phyloP scores from a whole-genome alignment of 2,329 filamentous ascomycete species.

The Aspergillus quadricinctus region DNA sequence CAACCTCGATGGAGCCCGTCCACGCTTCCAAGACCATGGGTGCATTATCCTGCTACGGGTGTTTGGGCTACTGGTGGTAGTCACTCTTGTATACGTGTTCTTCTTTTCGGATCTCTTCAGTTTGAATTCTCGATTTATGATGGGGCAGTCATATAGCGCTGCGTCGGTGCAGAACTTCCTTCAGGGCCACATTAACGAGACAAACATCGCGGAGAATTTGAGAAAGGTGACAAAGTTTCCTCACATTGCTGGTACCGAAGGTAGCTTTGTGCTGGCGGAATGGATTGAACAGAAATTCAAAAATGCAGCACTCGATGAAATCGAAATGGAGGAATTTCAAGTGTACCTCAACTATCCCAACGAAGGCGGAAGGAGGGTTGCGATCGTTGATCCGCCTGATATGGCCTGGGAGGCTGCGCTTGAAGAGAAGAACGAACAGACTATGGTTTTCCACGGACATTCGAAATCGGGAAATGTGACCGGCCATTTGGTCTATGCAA shows the following conservation, averaged over 20 bases:
- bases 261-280: conserved; percentile 78
- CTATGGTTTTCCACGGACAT: conserved; percentile 79
- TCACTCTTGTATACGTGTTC: conserved; percentile 75
- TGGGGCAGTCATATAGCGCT: conserved; percentile 72
- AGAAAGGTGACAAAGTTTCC: conserved; percentile 76
- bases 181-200: conserved; percentile 66
- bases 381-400: conserved; percentile 69
- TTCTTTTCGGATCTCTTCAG: conserved; percentile 82
- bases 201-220: conserved; percentile 67
- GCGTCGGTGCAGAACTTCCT: conserved; percentile 75
- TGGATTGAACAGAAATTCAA: conserved; percentile 77
- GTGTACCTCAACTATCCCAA: conserved; percentile 93
- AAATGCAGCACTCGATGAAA: conserved; percentile 67
- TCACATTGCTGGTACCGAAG: conserved; percentile 91
- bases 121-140: conserved; percentile 58
- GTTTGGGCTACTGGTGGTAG: conserved; percentile 69
- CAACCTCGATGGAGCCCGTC: conserved; percentile 31
- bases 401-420: conserved; percentile 73
- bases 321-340: conserved; percentile 71
- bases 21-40: conserved; percentile 45
- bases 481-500: conserved; percentile 84
- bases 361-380: conserved; percentile 69
- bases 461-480: conserved; percentile 82
- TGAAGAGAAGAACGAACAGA: conserved; percentile 77
- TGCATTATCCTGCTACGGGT: conserved; percentile 68